These are phyloP conservation scores for Petunia axillaris DNA, from an alignment of 257 asterid genomes.

Conservation along the genomic window DNA sequence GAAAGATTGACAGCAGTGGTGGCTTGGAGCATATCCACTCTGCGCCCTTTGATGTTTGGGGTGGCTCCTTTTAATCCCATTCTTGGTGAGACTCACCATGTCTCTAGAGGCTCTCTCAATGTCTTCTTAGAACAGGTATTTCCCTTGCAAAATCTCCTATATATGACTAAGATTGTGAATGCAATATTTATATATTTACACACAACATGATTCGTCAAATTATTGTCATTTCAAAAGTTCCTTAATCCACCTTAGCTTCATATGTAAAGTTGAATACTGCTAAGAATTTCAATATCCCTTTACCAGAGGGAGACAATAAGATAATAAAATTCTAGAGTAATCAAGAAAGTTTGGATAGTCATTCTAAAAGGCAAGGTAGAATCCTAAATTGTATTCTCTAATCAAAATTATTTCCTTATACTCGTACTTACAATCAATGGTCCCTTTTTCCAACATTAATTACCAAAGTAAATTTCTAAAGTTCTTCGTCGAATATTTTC, in stretches of 20 bases:
- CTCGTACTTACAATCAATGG: no score
- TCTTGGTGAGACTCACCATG: constrained; percentile 96
- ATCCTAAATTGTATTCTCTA: no score
- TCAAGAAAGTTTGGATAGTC: neutral
- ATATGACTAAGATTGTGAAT: neutral
- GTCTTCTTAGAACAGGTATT: constrained; percentile 81
- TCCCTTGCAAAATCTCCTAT: no score
- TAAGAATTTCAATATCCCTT: neutral
- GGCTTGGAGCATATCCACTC: constrained; percentile 81
- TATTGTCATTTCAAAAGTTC: neutral
- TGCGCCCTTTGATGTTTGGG: constrained; percentile 75
- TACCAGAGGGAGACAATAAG: neutral
- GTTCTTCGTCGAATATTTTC: no score
- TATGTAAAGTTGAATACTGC: no score
- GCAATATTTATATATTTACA: neutral
- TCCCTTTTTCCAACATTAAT: no score
- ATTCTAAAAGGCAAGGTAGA: no score
- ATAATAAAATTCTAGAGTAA: neutral
- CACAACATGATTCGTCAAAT: neutral
- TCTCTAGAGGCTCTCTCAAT: constrained; percentile 60
- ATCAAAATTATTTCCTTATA: no score
- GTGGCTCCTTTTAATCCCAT: constrained; percentile 87
- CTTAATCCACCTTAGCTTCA: neutral
- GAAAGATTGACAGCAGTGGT: constrained; percentile 61
- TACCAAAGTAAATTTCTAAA: no score